phyloP scores from a whole-genome alignment of 2,329 filamentous ascomycete species.

The Bipolaris bicolor region DNA sequence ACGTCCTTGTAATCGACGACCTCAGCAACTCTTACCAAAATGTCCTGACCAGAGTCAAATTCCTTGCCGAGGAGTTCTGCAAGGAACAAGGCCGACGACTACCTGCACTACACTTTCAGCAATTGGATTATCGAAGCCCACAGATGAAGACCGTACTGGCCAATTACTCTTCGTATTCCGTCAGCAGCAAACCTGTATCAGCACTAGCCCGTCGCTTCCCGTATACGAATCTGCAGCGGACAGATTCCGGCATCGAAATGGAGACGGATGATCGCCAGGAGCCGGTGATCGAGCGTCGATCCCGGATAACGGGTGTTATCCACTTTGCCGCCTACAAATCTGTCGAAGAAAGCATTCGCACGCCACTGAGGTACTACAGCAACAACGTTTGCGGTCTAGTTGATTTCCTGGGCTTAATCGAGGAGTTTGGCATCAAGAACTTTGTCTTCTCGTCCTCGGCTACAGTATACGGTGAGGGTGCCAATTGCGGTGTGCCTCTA shows the following conservation, averaged over 20 bases:
- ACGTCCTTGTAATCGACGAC: slow-evolving; percentile 57
- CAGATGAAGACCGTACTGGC: slow-evolving; percentile 53
- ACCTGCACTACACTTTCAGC: slow-evolving; percentile 55
- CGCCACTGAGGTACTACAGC: slow-evolving; percentile 68
- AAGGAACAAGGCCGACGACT: slow-evolving; percentile 48
- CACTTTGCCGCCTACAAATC: slow-evolving; percentile 73
- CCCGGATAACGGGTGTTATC: slow-evolving; percentile 67
- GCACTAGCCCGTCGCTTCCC: slow-evolving; percentile 29
- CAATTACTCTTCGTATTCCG: slow-evolving; percentile 47
- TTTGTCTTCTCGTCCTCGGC: slow-evolving; percentile 73
- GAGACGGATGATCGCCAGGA: slow-evolving; percentile 31
- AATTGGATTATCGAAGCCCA: slow-evolving; percentile 56
- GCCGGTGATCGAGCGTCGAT: slow-evolving; percentile 43
- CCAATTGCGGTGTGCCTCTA: slow-evolving; percentile 55
- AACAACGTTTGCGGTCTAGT: slow-evolving; percentile 72
- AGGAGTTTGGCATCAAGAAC: slow-evolving; percentile 66
- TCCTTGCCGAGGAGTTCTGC: slow-evolving; percentile 49
- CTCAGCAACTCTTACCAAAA: slow-evolving; percentile 54
- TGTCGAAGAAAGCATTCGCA: slow-evolving; percentile 66
- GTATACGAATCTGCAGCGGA: slow-evolving; percentile 37
- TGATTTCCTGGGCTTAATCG: slow-evolving; percentile 63
- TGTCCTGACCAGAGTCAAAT: slow-evolving; percentile 47
- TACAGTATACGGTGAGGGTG: slow-evolving; percentile 65
- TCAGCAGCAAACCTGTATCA: slow-evolving; percentile 25
- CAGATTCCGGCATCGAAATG: slow-evolving; percentile 42